A percentile compares a stretch with the other conserved stretches of the same genome.
Conservation (phyloP, 176 grass and related monocot genomes). For the Pontederia crassipes region DNA sequence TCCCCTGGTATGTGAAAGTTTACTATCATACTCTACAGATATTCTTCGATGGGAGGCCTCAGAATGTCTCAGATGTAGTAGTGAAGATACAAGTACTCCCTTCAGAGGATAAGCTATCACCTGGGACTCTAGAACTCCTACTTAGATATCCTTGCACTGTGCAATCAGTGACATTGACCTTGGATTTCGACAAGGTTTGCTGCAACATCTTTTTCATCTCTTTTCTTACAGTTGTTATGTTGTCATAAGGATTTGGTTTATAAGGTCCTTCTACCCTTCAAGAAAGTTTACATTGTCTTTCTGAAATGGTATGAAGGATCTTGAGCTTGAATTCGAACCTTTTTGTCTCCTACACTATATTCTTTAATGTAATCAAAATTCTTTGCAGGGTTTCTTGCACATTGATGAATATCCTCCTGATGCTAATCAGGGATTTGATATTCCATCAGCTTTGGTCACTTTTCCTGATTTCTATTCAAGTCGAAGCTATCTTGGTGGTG, state of each 20-base stretch:
- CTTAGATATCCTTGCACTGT: conserved; percentile 66
- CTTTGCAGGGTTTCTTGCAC: conserved; percentile 76
- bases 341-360: background rate
- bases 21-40: conserved; percentile 90
- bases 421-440: conserved; percentile 99
- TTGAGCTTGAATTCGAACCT: too few relatives aligned
- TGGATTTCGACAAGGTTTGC: conserved; percentile 94
- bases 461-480: conserved; percentile 82
- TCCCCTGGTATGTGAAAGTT: conserved; percentile 97
- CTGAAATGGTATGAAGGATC: too few relatives aligned
- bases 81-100: conserved; percentile 79
- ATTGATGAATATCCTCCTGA: conserved; percentile 99
- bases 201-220: conserved; percentile 24
- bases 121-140: conserved; percentile 79
- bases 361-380: conserved; percentile 11
- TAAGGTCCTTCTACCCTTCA: too few relatives aligned
- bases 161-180: conserved; percentile 55
- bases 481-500: conserved; percentile 47
- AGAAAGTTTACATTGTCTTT: too few relatives aligned
- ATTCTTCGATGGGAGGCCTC: conserved; percentile 61
- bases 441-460: conserved; percentile 88
- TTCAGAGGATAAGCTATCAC: conserved; percentile 85
- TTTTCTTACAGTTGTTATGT: background rate
- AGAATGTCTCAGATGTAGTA: conserved; percentile 53
- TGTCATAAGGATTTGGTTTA: too few relatives aligned